phyloP scores from a whole-genome alignment of 352 stramenopile species.

The Globisporangium radiosum region DNA sequence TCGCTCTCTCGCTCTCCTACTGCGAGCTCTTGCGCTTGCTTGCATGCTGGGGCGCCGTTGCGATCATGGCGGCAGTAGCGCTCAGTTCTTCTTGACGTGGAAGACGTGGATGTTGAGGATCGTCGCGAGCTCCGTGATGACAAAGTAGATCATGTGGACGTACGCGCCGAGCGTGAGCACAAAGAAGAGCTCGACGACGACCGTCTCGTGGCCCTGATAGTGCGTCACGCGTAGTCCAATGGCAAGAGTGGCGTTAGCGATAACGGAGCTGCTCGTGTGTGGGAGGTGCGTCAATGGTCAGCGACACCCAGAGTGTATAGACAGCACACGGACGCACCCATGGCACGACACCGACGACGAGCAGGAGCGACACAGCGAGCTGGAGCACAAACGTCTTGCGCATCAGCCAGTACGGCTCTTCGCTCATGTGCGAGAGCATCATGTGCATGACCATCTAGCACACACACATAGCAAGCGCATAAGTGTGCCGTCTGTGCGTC shows the following conservation, averaged over 20 bases:
- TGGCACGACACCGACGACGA: conserved; percentile 67
- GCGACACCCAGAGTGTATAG: background rate
- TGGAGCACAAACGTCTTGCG: conserved; percentile 77
- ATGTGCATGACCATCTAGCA: conserved; percentile 86
- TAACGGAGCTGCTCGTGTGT: background rate
- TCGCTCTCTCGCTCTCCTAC: background rate
- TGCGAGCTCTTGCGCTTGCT: background rate
- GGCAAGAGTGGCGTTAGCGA: too few relatives aligned
- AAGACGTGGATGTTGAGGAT: conserved; percentile 80
- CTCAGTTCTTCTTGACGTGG: conserved; percentile 69
- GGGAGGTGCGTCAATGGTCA: background rate
- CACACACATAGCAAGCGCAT: background rate
- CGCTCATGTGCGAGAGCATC: conserved; percentile 85
- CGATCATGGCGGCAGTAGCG: background rate
- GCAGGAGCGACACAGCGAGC: conserved; percentile 49
- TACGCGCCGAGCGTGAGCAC: conserved; percentile 62
- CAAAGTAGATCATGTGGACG: conserved; percentile 80
- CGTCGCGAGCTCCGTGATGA: conserved; percentile 64
- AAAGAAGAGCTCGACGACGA: conserved; percentile 74
- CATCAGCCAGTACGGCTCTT: conserved; percentile 80
- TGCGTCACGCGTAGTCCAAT: background rate
- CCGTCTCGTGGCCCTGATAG: conserved; percentile 49
- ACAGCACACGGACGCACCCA: conserved; percentile 33
- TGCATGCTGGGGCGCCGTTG: background rate
- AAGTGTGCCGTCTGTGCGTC: background rate